Evolutionary conservation across 768 basidiomycete genomes (phyloP).

Genomic region (Mycena pura): DNA sequence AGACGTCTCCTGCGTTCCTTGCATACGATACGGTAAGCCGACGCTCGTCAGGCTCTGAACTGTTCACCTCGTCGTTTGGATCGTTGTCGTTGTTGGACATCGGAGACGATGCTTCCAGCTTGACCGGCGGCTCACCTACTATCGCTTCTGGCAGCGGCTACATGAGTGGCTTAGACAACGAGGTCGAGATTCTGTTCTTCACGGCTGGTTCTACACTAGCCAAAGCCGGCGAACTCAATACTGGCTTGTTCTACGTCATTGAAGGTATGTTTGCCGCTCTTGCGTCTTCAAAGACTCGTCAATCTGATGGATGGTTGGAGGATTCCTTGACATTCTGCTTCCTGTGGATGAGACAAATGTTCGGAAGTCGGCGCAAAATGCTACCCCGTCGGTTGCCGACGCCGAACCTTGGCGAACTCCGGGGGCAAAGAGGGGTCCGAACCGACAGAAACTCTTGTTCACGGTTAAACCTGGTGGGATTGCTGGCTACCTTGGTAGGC

Average conservation of each 20-base stretch:
- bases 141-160: slow-evolving; percentile 57
- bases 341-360: slow-evolving; percentile 51
- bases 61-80: slow-evolving; percentile 72
- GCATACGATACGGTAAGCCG: slow-evolving; percentile 48
- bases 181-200: slow-evolving; percentile 95
- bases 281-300: slow-evolving; percentile 84
- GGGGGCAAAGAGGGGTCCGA: slow-evolving; percentile 40
- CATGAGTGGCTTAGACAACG: slow-evolving; percentile 89
- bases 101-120: slow-evolving; percentile 72
- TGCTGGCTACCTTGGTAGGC: slow-evolving; percentile 89
- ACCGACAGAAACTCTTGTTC: slow-evolving; percentile 77
- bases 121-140: slow-evolving; percentile 64
- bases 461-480: slow-evolving; percentile 98
- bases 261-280: slow-evolving; percentile 9
- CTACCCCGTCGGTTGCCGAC: slow-evolving; percentile 28
- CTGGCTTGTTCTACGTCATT: slow-evolving; percentile 53
- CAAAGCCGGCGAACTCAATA: slow-evolving; percentile 88
- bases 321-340: slow-evolving; percentile 90
- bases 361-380: slow-evolving; percentile 24
- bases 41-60: slow-evolving; percentile 41
- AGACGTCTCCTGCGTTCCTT: slow-evolving; percentile 68
- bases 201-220: slow-evolving; percentile 85
- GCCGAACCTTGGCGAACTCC: slow-evolving; percentile 46
- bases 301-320: slow-evolving; percentile 61
- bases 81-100: slow-evolving; percentile 76